These are phyloP conservation scores for Aspergillus versicolor DNA, from an alignment of 2,329 filamentous ascomycete genomes.

Conservation along the genomic window DNA sequence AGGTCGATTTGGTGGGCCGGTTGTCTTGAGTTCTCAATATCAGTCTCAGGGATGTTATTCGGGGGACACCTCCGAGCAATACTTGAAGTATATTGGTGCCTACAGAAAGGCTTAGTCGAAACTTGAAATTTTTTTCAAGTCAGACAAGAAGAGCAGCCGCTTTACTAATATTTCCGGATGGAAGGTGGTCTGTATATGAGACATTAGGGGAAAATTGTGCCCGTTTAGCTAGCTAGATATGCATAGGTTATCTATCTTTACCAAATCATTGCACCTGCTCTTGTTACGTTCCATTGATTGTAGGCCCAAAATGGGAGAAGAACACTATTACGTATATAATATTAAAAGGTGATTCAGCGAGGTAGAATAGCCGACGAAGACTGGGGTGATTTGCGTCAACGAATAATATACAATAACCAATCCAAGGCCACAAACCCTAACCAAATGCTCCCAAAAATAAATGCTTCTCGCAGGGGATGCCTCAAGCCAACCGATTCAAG, in stretches of 20 bases:
- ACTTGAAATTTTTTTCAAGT: not conserved
- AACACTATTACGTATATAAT: not conserved
- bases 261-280: not conserved
- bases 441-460: not conserved
- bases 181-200: slow-evolving; percentile 10
- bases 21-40: slow-evolving; percentile 8
- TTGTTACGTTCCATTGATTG: not conserved
- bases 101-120: slow-evolving; percentile 1
- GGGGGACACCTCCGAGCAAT: not conserved
- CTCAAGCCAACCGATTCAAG: not conserved
- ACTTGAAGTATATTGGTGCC: slow-evolving; percentile 14
- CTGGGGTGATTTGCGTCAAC: not conserved
- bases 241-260: slow-evolving; percentile 21
- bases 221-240: slow-evolving; percentile 23
- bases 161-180: slow-evolving; percentile 13
- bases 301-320: not conserved
- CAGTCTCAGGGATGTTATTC: slow-evolving; percentile 5
- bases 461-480: not conserved
- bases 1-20: slow-evolving; percentile 8
- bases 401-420: not conserved
- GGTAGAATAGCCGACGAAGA: not conserved
- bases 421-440: not conserved
- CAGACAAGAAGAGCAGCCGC: slow-evolving; percentile 4
- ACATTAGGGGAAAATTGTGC: slow-evolving; percentile 20
- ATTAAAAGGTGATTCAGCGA: not conserved